Conservation (phyloP, 345 rosid genomes). For the Cardamine occulta region DNA sequence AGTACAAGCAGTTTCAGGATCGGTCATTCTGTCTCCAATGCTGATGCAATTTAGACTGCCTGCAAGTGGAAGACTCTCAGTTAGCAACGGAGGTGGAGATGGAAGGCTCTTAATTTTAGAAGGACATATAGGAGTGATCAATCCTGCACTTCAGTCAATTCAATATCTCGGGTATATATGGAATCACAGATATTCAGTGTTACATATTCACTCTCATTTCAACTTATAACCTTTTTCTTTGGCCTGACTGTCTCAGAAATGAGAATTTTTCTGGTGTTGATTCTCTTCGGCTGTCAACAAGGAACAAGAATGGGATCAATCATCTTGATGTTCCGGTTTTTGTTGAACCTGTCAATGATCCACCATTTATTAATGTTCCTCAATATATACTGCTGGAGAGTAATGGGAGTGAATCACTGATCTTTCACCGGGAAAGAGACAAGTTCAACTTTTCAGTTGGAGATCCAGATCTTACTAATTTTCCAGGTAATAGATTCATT, state of each 20-base stretch:
- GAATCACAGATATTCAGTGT: slow-evolving; percentile 1
- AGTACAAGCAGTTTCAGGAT: slow-evolving; percentile 63
- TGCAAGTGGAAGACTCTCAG: slow-evolving; percentile 51
- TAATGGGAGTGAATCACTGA: slow-evolving; percentile 50
- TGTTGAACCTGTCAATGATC: slow-evolving; percentile 79
- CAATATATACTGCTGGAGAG: slow-evolving; percentile 53
- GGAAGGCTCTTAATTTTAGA: slow-evolving; percentile 56
- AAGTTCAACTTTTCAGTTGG: slow-evolving; percentile 73
- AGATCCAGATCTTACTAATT: slow-evolving; percentile 76
- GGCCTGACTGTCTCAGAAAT: slow-evolving; percentile 49
- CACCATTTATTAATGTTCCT: slow-evolving; percentile 72
- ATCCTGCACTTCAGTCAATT: slow-evolving; percentile 69
- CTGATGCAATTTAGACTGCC: slow-evolving; percentile 73
- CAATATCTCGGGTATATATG: slow-evolving; percentile 84
- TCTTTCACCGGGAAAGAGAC: slow-evolving; percentile 57
- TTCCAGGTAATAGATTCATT: slow-evolving; percentile 59
- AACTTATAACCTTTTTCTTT: neutral
- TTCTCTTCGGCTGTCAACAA: slow-evolving; percentile 61
- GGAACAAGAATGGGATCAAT: slow-evolving; percentile 74
- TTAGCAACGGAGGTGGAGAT: slow-evolving; percentile 49
- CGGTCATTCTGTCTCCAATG: slow-evolving; percentile 63
- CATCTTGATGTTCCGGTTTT: slow-evolving; percentile 58
- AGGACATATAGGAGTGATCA: slow-evolving; percentile 69
- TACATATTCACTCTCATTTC: neutral
- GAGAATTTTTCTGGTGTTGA: slow-evolving; percentile 82